Evolutionary conservation across 371 early-diverging fungal genomes (phyloP), one percentile per base, ranked within the genome.

Genomic region (Lichtheimia hyalospora): DNA sequence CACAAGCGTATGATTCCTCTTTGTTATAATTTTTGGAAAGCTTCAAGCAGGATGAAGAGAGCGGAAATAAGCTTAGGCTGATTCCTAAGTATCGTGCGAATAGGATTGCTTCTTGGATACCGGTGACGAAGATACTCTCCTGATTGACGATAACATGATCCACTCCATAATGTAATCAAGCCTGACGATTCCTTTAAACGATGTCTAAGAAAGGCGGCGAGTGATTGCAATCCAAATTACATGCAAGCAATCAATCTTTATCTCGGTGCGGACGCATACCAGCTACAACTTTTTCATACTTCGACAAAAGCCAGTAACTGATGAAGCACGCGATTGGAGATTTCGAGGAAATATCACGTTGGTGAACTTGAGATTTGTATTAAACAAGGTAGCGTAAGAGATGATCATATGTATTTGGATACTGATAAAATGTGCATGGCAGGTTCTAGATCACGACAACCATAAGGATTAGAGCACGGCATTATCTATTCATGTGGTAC

Each of bases 101-200:
- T 60, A 79, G 86, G 2, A 34, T 86, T 12, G 75, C 84, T 1
- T 58, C 5, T 50, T 94, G 48, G 84, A 90, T 13, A 77, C 79
- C 0, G 69, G 68, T 10, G 93, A 90, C 14, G 87, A n/a, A n/a
- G n/a, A 93, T 59, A 78, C 80, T 39, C 64, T 96, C 24, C 68
- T 90, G 0, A 91, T 95, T 3, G 96, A 92, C n/a, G 98, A 97
- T n/a, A n/a, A n/a, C 69, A 49, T 96, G 60, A 87, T 96, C 81
- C 83, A 87, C 42, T 93, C 94, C 0, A 84, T 91, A 74, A 89
- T 1, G 57, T 94, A 12, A 69, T 92, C 51, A 61, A 54, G 34
- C 61, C 68, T 23, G 85, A 80, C 58, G 74, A 80, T 18, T 62
- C 73, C 13, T 52, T 61, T 12, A 62, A 69, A 12, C 55, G 40